These are phyloP conservation scores for Helminthosporium solani DNA, from an alignment of 2,329 filamentous ascomycete species.

Conservation along the genomic window DNA sequence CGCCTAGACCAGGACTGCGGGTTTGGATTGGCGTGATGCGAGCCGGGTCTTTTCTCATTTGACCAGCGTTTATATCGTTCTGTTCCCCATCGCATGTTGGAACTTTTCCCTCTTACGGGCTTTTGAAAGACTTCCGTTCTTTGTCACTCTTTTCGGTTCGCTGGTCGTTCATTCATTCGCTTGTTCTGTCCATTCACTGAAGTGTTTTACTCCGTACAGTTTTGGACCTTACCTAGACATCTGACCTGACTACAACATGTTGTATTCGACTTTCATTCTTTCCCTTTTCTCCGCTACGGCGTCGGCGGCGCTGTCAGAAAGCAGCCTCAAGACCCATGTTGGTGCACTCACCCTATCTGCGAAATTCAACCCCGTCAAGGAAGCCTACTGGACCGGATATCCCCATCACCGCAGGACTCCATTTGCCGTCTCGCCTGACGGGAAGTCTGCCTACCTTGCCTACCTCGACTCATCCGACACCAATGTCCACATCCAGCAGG, in stretches of 20 bases:
- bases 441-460: slow-evolving; percentile 59
- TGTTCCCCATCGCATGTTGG: slow-evolving; percentile 8
- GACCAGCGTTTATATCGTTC: slow-evolving; percentile 17
- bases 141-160: slow-evolving; percentile 30
- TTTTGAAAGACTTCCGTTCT: slow-evolving; percentile 23
- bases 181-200: slow-evolving; percentile 18
- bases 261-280: slow-evolving; percentile 34
- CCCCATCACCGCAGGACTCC: slow-evolving; percentile 64
- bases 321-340: slow-evolving; percentile 45
- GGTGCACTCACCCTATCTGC: slow-evolving; percentile 51
- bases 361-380: slow-evolving; percentile 59
- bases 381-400: slow-evolving; percentile 62
- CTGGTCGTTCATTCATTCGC: slow-evolving; percentile 36
- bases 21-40: slow-evolving; percentile 9
- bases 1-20: slow-evolving; percentile 2
- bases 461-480: slow-evolving; percentile 59
- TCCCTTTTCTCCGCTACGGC: slow-evolving; percentile 36
- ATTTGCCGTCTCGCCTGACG: slow-evolving; percentile 61
- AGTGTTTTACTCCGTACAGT: background rate
- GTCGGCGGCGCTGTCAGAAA: slow-evolving; percentile 43
- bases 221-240: slow-evolving; percentile 2
- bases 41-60: slow-evolving; percentile 18
- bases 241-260: slow-evolving; percentile 30
- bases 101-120: slow-evolving; percentile 21
- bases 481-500: slow-evolving; percentile 58